Evolutionary conservation across 2,329 filamentous ascomycete species (phyloP), one percentile per base, ranked within the genome.

Genomic region (Diaporthe vexans): DNA sequence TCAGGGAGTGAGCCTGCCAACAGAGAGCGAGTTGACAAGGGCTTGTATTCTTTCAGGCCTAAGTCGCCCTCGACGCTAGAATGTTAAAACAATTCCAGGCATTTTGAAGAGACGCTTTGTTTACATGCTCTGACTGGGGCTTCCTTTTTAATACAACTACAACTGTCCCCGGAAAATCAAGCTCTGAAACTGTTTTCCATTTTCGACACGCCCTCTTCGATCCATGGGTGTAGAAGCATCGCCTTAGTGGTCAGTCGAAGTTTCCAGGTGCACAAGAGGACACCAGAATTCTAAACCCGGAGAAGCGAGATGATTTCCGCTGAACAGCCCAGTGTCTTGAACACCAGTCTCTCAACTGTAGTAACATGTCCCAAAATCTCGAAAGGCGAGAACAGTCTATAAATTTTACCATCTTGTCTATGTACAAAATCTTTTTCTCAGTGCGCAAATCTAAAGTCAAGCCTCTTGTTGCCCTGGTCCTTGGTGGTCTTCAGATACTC

Each of bases 381-480:
- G 21, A 51, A 51, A 51, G 8, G 4, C 11, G 4, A n/a, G 6
- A 48, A 48, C 17, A 48, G 17, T 21, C 46, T 48, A 24, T n/a
- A 10, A 10, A 5, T 1, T 51, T 51, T 10, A 51, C 4, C 4
- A 5, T n/a, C 8, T 48, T n/a, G 21, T 24, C 46, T 51, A n/a
- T 51, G 0, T 5, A 21, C 19, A 7, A 6, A 37, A n/a, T 19
- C 35, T 24, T 11, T 35, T 5, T 65, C 51, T 76, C n/a, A 83
- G 71, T 82, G 79, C 6, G 78, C 78, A 71, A 81, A 81, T 24
- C 80, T 75, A 74, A 81, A 81, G 63, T 81, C 80, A 7, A 81
- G 69, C n/a, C 80, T 75, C 76, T 86, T 86, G 71, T 83, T 86
- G 6, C 85, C 85, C 73, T 85, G 77, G 72, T 87, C 84, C 21